phyloP scores from a whole-genome alignment of 257 asterid genomes.

The Solanum tacnaense region DNA sequence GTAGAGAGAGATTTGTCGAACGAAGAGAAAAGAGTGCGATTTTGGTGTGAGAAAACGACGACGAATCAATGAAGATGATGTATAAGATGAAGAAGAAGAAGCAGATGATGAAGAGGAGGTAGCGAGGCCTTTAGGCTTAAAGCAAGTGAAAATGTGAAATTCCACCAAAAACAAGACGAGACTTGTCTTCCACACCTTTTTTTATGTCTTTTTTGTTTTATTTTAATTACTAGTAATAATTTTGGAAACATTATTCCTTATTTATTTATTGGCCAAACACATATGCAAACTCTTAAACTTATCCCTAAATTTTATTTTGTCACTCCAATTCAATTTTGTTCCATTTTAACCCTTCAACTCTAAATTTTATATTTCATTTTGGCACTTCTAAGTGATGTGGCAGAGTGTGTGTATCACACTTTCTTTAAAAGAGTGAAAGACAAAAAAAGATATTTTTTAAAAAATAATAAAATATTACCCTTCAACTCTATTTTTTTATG shows the following conservation, averaged over 20 bases:
- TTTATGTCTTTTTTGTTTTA: background rate
- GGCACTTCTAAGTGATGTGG: too few species aligned
- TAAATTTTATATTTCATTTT: too few species aligned
- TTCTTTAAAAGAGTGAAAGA: too few species aligned
- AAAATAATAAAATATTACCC: too few species aligned
- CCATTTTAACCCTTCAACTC: too few species aligned
- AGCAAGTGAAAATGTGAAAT: slow-evolving; percentile 37
- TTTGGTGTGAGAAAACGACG: background rate
- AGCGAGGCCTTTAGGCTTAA: slow-evolving; percentile 1
- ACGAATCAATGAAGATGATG: slow-evolving; percentile 6
- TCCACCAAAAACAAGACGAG: slow-evolving; percentile 31
- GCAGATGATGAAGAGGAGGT: background rate
- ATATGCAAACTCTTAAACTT: too few species aligned
- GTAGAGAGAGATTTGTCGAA: background rate
- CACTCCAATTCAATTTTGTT: too few species aligned
- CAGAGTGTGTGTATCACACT: too few species aligned
- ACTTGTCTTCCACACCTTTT: slow-evolving; percentile 9
- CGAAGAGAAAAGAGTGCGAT: background rate
- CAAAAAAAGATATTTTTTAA: too few species aligned
- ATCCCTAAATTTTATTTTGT: too few species aligned
- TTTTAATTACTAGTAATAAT: background rate
- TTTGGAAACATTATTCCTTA: background rate
- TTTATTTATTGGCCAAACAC: background rate
- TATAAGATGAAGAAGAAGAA: background rate
- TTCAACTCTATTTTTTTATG: too few species aligned